These are phyloP conservation scores for Diutina siamensis DNA, from an alignment of 1,139 yeast genomes.

Conservation along the genomic window DNA sequence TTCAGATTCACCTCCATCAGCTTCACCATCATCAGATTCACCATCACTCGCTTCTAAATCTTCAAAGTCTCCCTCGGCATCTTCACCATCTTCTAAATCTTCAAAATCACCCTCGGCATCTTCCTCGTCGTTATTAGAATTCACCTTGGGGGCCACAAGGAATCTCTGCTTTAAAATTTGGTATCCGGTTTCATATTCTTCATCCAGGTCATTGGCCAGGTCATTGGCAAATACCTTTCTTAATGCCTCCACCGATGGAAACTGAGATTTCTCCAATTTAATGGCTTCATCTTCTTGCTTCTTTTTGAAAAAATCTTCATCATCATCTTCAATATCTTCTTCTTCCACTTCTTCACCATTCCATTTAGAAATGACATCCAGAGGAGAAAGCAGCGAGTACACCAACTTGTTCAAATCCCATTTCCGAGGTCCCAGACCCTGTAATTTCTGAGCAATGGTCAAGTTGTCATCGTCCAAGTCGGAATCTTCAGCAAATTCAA, in stretches of 20 bases:
- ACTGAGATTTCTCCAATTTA: slow-evolving; percentile 19
- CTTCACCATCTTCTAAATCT: slow-evolving; percentile 15
- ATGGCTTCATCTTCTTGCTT: slow-evolving; percentile 18
- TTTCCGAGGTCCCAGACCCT: slow-evolving; percentile 29
- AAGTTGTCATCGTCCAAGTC: slow-evolving; percentile 27
- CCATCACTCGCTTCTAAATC: slow-evolving; percentile 46
- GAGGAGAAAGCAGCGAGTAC: slow-evolving; percentile 66
- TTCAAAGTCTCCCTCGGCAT: slow-evolving; percentile 37
- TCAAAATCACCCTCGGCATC: slow-evolving; percentile 29
- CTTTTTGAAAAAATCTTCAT: slow-evolving; percentile 48
- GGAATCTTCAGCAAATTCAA: slow-evolving; percentile 39
- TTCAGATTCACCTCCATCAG: slow-evolving; percentile 15
- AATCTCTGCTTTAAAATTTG: slow-evolving; percentile 45
- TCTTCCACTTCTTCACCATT: slow-evolving; percentile 35
- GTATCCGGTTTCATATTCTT: slow-evolving; percentile 35
- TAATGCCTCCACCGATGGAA: slow-evolving; percentile 39
- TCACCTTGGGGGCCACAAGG: slow-evolving; percentile 53
- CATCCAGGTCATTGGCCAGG: slow-evolving; percentile 17
- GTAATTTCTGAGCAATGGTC: slow-evolving; percentile 33
- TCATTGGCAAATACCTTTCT: slow-evolving; percentile 40
- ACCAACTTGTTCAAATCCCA: slow-evolving; percentile 79
- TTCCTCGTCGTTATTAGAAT: slow-evolving; percentile 27
- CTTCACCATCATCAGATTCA: slow-evolving; percentile 10
- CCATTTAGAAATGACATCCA: slow-evolving; percentile 73
- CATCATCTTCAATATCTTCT: slow-evolving; percentile 28